Conservation (phyloP, 2,329 filamentous ascomycete species). For the Fusarium piperis region DNA sequence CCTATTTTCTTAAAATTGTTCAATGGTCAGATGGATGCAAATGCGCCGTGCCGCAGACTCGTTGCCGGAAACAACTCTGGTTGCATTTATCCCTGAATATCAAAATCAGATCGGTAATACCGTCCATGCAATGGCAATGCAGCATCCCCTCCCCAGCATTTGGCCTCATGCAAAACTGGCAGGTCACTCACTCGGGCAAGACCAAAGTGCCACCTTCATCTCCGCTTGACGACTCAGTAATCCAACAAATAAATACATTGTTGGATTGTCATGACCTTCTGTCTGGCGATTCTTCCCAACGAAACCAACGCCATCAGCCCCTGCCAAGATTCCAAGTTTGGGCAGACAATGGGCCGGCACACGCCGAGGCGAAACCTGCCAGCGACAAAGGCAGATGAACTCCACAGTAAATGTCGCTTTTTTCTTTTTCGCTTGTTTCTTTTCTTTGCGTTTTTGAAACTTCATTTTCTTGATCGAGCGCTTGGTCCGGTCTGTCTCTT, state of each 20-base stretch:
- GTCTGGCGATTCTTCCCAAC: conserved; percentile 12
- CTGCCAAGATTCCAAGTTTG: not conserved
- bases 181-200: not conserved
- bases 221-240: not conserved
- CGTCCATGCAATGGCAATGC: not conserved
- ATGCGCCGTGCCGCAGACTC: not conserved
- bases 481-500: not conserved
- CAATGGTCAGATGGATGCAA: not conserved
- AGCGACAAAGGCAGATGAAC: not conserved
- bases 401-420: not conserved
- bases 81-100: not conserved
- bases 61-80: conserved; percentile 4
- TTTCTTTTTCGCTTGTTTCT: not conserved
- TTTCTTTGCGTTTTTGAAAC: conserved; percentile 3
- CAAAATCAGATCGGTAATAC: conserved; percentile 18
- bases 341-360: not conserved
- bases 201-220: not conserved
- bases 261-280: not conserved
- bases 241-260: not conserved
- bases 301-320: not conserved
- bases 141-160: not conserved
- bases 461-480: not conserved
- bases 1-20: not conserved
- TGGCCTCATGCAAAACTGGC: conserved; percentile 6
- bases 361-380: not conserved